These are phyloP conservation scores for Salvia hispanica DNA, from an alignment of 257 asterid genomes.

Conservation along the genomic window DNA sequence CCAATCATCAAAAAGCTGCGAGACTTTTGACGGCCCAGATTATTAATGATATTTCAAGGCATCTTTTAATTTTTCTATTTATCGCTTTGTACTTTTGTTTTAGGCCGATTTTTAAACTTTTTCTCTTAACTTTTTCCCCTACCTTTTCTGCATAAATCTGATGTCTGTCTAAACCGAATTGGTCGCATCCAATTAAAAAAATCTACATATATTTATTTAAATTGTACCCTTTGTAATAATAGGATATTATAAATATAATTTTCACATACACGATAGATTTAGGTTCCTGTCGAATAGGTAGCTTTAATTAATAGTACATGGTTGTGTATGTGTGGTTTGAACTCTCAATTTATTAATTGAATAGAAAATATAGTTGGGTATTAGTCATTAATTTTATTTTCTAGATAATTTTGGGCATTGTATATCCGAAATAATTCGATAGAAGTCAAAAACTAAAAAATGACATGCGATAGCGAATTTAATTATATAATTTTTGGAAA, in stretches of 20 bases:
- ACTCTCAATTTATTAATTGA: too few species aligned
- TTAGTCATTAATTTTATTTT: neutral
- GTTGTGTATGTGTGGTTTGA: too few species aligned
- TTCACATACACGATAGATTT: neutral
- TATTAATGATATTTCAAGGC: conserved; percentile 13
- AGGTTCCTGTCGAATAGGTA: neutral
- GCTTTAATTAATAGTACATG: too few species aligned
- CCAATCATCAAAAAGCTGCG: conserved; percentile 24
- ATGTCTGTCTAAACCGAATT: neutral
- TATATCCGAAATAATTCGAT: too few species aligned
- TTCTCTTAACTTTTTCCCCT: neutral
- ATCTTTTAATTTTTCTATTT: neutral
- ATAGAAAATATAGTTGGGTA: too few species aligned
- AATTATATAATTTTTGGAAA: too few species aligned
- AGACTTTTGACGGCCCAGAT: conserved; percentile 35
- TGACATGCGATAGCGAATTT: too few species aligned
- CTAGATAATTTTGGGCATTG: too few species aligned
- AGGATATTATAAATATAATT: neutral
- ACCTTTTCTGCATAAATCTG: neutral
- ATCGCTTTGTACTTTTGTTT: neutral
- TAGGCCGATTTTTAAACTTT: neutral
- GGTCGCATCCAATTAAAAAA: neutral
- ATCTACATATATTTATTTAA: neutral
- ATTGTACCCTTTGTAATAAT: neutral
- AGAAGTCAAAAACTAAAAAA: too few species aligned